Evolutionary conservation across 2,329 filamentous ascomycete species (phyloP), one percentile per base, ranked within the genome.

Genomic region (Orbilia ellipsospora): DNA sequence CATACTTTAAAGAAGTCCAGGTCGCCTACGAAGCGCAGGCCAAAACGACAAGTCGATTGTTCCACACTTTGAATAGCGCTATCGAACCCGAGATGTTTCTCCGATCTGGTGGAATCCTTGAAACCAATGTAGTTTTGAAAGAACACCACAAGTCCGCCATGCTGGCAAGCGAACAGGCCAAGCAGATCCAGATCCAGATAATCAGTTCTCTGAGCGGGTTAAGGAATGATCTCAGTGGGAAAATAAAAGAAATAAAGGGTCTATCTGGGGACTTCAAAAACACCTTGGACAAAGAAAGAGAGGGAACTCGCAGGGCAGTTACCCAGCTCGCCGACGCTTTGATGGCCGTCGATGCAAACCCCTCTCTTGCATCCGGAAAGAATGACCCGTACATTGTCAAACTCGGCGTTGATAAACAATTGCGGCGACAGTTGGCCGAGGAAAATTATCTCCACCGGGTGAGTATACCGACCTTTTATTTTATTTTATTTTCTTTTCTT

Each of bases 161-260:
- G 45, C 81, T 87, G 2, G 95, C 97, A 81, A 89, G 93, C 13
- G 93, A 90, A 83, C 97, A 97, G 83, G 93, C 94, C 1, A 90
- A 88, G 69, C 93, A 97, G 77, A 94, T 97, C 69, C 93, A 98
- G 81, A 90, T 90, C 77, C 94, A 98, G 80, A 93, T 99, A 55
- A 93, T 98, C 77, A 86, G 92, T 60, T 93, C 94, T 62, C 85
- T 99, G 67, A 93, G 90, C 1, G 93, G 93, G 0, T 85, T 99
- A 64, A 86, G 95, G 70, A 94, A 90, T 80, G 95, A 99, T 82
- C 85, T 99, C 16, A 91, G 91, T 77, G 93, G 96, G 82, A 99
- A 99, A 85, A 96, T 96, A 82, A 99, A 98, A 83, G 95, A 99
- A 83, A 99, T 99, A 84, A 97, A 96, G 84, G 90, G 89, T 78